A percentile compares a stretch with the other conserved stretches of the same genome.
Evolutionary conservation across 176 grass and related monocot genomes (phyloP).

Genomic region (Avena eriantha): DNA sequence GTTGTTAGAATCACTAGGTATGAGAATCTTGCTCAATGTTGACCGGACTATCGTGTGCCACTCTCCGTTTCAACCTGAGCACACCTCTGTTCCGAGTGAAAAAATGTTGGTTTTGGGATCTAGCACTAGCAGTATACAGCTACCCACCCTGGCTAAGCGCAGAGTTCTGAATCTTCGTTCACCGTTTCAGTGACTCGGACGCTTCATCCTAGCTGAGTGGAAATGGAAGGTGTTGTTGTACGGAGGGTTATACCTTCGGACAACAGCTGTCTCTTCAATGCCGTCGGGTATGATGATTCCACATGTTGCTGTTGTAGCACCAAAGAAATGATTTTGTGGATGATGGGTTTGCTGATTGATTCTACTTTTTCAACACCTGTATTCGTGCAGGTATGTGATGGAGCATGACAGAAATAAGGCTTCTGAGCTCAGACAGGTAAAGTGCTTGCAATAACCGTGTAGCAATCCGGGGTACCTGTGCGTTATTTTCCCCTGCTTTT

Average conservation of each 20-base stretch:
- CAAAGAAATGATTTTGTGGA: not conserved
- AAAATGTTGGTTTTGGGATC: not conserved
- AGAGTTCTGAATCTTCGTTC: not conserved
- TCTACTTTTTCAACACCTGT: constrained; percentile 2
- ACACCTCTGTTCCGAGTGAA: not conserved
- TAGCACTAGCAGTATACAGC: not conserved
- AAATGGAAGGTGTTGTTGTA: constrained; percentile 84
- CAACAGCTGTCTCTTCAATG: constrained; percentile 99
- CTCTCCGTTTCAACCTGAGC: not conserved
- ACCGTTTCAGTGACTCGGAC: constrained; percentile 27
- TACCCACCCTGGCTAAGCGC: not conserved
- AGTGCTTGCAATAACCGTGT: constrained; percentile 11
- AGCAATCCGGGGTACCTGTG: not conserved
- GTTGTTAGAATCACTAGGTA: no score
- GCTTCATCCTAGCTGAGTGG: constrained; percentile 17
- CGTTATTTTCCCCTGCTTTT: not conserved
- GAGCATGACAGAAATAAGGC: constrained; percentile 77
- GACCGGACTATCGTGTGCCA: not conserved
- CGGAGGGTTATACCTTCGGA: constrained; percentile 94
- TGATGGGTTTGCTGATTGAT: constrained; percentile 14
- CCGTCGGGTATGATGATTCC: constrained; percentile 70
- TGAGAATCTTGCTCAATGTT: not conserved
- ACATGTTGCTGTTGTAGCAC: not conserved
- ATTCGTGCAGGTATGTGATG: constrained; percentile 75
- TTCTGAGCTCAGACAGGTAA: constrained; percentile 86